Evolutionary conservation across 805 yeast species (phyloP), one percentile per base, ranked within the genome.

Genomic region (Kodamaea kakaduensis): DNA sequence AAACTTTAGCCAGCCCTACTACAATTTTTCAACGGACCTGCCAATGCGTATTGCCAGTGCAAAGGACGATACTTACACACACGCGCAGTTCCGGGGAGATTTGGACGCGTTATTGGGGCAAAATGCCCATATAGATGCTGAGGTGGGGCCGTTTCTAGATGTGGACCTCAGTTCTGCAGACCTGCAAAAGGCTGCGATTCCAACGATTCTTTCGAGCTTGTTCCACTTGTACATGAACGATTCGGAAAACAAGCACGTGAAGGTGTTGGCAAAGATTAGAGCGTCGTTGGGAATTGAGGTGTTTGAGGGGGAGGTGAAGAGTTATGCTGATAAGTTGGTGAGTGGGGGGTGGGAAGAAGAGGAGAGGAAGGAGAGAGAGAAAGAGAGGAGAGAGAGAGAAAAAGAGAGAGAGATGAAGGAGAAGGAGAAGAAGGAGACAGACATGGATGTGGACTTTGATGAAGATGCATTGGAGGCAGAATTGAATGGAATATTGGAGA

Each of bases 31-130:
- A n/a, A n/a, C n/a, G n/a, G 69, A 62, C 6, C 58, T 69, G 1
- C 71, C 71, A 0, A 48, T 64, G 55, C 58, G 52, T 23, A 51
- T 61, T 3, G 51, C 44, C 30, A 44, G 51, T 1, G 50, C 45
- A 3, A 47, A 42, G 6, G 30, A 48, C 6, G 58, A 53, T 17
- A 30, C 32, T 3, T 55, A 50, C 26, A 45, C 56, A 1, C 43
- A 45, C 3, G 50, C 46, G 9, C 52, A 47, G 7, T 63, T 65
- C 35, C 47, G 52, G 20, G 43, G 43, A 10, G 64, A 60, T 26
- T 46, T 64, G 23, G 52, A 54, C 14, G 30, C 24, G 10, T 41
- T 63, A 9, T 26, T 51, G 14, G 44, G 41, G 5, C 25, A 19
- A 1, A 36, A 47, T 0, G 38, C 40, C 3, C 30, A 14, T 5